These are phyloP conservation scores for Volvox africanus DNA, from an alignment of 139 green algal genomes.

Conservation along the genomic window DNA sequence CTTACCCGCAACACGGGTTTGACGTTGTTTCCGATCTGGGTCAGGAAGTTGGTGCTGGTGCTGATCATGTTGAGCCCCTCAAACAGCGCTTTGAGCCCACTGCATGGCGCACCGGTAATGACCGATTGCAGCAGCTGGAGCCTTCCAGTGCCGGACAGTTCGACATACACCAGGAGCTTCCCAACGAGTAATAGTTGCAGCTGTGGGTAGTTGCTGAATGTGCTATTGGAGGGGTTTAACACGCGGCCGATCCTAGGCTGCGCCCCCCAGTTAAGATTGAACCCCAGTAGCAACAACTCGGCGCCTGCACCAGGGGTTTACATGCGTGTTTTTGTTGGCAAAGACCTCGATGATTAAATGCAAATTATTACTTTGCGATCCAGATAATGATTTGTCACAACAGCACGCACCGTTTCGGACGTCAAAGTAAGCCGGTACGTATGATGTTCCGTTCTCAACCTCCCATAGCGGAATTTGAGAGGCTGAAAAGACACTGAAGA, in stretches of 20 bases:
- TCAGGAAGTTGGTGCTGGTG: background rate
- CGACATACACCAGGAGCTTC: background rate
- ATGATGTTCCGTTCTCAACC: background rate
- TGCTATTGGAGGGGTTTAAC: background rate
- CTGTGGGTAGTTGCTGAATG: background rate
- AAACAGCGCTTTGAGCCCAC: background rate
- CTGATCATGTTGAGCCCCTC: background rate
- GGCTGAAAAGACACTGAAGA: constrained; percentile 9
- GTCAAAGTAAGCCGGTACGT: background rate
- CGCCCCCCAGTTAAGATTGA: background rate
- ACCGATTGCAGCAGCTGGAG: constrained; percentile 20
- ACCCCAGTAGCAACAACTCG: constrained; percentile 1
- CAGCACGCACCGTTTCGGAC: background rate
- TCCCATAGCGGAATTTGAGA: constrained; percentile 23
- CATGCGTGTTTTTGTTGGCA: no score
- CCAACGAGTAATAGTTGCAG: background rate
- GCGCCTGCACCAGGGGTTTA: background rate
- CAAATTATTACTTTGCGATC: no score
- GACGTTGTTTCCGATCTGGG: background rate
- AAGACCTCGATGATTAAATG: no score
- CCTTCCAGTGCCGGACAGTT: background rate
- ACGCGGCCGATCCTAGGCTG: background rate
- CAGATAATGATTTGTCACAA: background rate
- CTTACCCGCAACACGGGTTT: constrained; percentile 7
- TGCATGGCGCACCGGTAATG: background rate